Conservation (phyloP, 805 yeast species). For the Yamadazyma takamatsuzukensis region DNA sequence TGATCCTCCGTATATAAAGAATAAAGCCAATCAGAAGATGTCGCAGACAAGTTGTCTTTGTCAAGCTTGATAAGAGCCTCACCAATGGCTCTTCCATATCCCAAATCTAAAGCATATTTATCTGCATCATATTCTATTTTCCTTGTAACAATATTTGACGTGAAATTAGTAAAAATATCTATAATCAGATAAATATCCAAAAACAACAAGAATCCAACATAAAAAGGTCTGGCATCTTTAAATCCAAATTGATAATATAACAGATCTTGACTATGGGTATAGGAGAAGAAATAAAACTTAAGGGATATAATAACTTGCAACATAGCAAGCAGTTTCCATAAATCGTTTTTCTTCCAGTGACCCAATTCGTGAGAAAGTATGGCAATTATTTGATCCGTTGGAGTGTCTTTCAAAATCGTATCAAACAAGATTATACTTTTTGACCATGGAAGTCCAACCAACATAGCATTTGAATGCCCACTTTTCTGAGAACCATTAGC, state of each 20-base stretch:
- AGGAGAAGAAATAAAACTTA: constrained; percentile 5
- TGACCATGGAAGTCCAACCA: constrained; percentile 92
- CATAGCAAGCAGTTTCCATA: not conserved
- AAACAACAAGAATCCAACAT: constrained; percentile 5
- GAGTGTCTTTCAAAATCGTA: constrained; percentile 75
- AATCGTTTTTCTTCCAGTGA: constrained; percentile 3
- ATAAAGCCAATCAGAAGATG: constrained; percentile 7
- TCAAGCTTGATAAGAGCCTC: constrained; percentile 5
- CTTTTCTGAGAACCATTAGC: constrained; percentile 96
- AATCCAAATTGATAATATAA: constrained; percentile 7
- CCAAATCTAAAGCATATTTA: constrained; percentile 4
- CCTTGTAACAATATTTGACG: constrained; percentile 3
- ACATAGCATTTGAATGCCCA: constrained; percentile 93
- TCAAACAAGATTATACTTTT: constrained; percentile 92
- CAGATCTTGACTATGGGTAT: not conserved
- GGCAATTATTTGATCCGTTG: constrained; percentile 55
- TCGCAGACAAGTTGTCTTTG: constrained; percentile 5
- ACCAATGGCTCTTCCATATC: constrained; percentile 1
- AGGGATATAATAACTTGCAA: not conserved
- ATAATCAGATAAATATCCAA: constrained; percentile 1
- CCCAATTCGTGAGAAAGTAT: constrained; percentile 5
- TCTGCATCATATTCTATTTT: constrained; percentile 6
- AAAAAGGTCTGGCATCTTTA: not conserved
- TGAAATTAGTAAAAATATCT: constrained; percentile 1
- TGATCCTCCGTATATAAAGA: constrained; percentile 4